Base-by-base conservation (phyloP, 495 filamentous ascomycete species). In the Aspergillus funiculosus region DNA sequence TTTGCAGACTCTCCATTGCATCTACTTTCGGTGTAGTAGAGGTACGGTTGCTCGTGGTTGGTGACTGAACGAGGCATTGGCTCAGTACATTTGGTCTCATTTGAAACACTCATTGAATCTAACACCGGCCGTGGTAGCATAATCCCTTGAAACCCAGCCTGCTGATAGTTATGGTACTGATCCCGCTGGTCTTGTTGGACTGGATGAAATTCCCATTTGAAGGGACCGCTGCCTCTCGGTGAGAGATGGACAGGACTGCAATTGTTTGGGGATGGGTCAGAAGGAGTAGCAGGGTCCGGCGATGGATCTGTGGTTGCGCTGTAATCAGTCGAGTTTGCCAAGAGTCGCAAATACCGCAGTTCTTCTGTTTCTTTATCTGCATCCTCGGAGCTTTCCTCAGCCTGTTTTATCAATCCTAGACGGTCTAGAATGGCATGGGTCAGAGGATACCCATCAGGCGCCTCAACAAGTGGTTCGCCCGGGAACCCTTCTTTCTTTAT, bases 371-470 rank as follows among this genome's bases (percentile, higher is more conserved):
- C 66, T 34, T 70, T 65, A 8, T 63, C 63, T 19, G 56, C 59
- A 13, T 68, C 62, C 14, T 72, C 63, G 1, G 60, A 43, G 20
- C 57, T 66, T 19, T 72, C 68, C 46, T 73, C 70, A n/a, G 70
- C 70, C 51, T 73, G 70, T 41, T 72, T 72, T 46, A 73, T 73
- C 20, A 73, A 50, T 1, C 70, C 70, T 38, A 73, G 51, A 0
- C 70, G 63, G 45, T 73, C 70, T 36, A 73, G 56, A 21, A 73
- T 73, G 1, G 68, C 64, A 45, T 73, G 70, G 4, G 70, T 73
- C 10, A 71, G 44, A 19, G 68, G 70, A 43, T 69, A 59, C 6
- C 70, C 70, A 26, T 72, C 68, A 21, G 61, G 54, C 3, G 61
- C 56, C 52, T 72, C 67, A 27, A 51, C 61, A 9, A 73, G 66